A percentile compares a stretch with the other conserved stretches of the same genome.
These are phyloP conservation scores for Xylaria palmicola DNA, from an alignment of 495 filamentous ascomycete genomes.

Conservation along the genomic window DNA sequence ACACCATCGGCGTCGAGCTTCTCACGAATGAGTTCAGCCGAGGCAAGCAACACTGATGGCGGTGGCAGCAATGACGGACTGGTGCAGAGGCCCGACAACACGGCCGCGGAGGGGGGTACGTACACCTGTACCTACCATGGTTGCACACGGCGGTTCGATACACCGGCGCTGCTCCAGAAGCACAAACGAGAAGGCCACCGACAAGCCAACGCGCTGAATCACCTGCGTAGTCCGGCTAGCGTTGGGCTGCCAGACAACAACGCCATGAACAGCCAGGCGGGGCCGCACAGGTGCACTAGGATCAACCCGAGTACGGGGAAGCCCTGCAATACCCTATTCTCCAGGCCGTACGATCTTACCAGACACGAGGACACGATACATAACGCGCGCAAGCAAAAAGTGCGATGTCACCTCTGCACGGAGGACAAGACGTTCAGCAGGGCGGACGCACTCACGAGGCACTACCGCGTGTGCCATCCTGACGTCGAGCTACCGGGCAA, in stretches of 20 bases:
- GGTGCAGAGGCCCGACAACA: slow-evolving; percentile 56
- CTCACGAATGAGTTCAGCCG: slow-evolving; percentile 42
- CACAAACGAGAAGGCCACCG: slow-evolving; percentile 95
- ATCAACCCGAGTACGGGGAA: slow-evolving; percentile 96
- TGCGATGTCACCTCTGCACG: slow-evolving; percentile 91
- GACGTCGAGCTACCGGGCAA: slow-evolving; percentile 81
- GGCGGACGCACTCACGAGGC: slow-evolving; percentile 86
- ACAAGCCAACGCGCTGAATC: slow-evolving; percentile 49
- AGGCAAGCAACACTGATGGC: slow-evolving; percentile 31
- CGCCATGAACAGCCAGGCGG: slow-evolving; percentile 73
- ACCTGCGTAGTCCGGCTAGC: slow-evolving; percentile 24
- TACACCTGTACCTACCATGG: slow-evolving; percentile 96
- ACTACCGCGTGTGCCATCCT: slow-evolving; percentile 88
- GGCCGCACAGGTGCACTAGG: slow-evolving; percentile 85
- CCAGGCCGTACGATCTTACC: slow-evolving; percentile 95
- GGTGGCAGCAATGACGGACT: slow-evolving; percentile 24
- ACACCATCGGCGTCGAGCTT: slow-evolving; percentile 35
- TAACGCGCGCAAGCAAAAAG: slow-evolving; percentile 90
- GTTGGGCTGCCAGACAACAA: slow-evolving; percentile 9
- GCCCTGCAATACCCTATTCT: slow-evolving; percentile 94
- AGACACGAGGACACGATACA: slow-evolving; percentile 98
- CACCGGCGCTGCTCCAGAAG: slow-evolving; percentile 81
- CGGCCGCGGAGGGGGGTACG: slow-evolving; percentile 75
- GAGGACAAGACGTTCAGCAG: slow-evolving; percentile 96
- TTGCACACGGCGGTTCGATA: slow-evolving; percentile 84